Conservation (phyloP, 2,329 filamentous ascomycete genomes). For the Pseudogymnoascus sp. region DNA sequence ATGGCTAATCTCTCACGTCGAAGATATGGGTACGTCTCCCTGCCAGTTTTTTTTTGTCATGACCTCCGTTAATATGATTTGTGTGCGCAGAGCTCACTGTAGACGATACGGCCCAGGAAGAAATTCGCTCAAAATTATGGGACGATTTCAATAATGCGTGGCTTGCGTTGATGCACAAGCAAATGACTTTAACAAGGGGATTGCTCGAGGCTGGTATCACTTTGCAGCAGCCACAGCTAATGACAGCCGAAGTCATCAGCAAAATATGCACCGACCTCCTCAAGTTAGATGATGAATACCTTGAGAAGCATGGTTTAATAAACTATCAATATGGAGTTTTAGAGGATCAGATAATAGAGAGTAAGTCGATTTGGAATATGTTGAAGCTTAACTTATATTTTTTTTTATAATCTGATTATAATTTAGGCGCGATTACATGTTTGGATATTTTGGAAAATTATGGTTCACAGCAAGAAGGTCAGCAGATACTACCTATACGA, state of each 20-base stretch:
- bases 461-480: background rate
- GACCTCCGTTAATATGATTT: conserved; percentile 26
- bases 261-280: conserved; percentile 79
- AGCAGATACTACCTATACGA: background rate
- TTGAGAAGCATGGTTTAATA: conserved; percentile 88
- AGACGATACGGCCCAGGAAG: conserved; percentile 71
- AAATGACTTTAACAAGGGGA: conserved; percentile 62
- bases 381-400: background rate
- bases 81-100: conserved; percentile 66
- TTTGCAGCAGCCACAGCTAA: conserved; percentile 53
- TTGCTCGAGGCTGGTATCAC: conserved; percentile 54
- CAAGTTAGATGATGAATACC: conserved; percentile 66
- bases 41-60: conserved; percentile 26
- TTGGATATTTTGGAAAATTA: conserved; percentile 1
- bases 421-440: background rate
- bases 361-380: conserved; percentile 47
- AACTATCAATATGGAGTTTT: conserved; percentile 97
- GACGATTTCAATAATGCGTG: conserved; percentile 91
- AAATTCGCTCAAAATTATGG: conserved; percentile 79
- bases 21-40: conserved; percentile 54
- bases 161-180: conserved; percentile 75
- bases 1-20: conserved; percentile 60
- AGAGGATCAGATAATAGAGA: conserved; percentile 82
- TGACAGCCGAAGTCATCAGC: conserved; percentile 64
- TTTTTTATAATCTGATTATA: background rate